phyloP scores from a whole-genome alignment of 345 rosid genomes.

The Gossypioides kirkii region DNA sequence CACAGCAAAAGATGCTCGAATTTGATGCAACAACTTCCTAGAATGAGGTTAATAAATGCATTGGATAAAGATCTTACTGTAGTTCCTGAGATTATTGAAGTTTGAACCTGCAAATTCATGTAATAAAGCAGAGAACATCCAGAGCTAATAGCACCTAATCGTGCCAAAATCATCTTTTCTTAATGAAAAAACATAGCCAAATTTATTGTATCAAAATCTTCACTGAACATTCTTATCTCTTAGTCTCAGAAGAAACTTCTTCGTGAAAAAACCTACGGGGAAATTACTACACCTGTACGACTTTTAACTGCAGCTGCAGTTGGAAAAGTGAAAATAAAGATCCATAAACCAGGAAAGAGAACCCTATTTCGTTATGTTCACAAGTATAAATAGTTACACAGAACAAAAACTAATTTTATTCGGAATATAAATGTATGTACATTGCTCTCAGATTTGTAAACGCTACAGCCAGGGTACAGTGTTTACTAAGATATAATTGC shows the following conservation, averaged over 20 bases:
- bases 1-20: background rate
- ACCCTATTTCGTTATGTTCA: background rate
- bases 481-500: constrained; percentile 45
- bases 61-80: background rate
- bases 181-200: background rate
- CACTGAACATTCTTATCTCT: constrained; percentile 5
- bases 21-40: background rate
- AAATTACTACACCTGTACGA: constrained; percentile 15
- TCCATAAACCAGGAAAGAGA: constrained; percentile 1
- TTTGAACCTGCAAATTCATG: constrained; percentile 14
- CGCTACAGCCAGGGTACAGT: constrained; percentile 49
- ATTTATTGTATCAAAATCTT: background rate
- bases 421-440: constrained; percentile 32
- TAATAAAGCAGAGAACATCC: constrained; percentile 6
- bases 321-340: constrained; percentile 8
- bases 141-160: background rate
- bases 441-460: constrained; percentile 39
- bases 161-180: background rate
- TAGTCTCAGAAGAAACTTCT: constrained; percentile 11
- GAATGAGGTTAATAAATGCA: constrained; percentile 1
- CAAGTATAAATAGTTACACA: background rate
- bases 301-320: constrained; percentile 11
- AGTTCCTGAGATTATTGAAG: background rate
- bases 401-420: constrained; percentile 54
- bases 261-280: background rate